phyloP scores from a whole-genome alignment of 192 early-diverging fungal species.

The Rhizophagus sp. region DNA sequence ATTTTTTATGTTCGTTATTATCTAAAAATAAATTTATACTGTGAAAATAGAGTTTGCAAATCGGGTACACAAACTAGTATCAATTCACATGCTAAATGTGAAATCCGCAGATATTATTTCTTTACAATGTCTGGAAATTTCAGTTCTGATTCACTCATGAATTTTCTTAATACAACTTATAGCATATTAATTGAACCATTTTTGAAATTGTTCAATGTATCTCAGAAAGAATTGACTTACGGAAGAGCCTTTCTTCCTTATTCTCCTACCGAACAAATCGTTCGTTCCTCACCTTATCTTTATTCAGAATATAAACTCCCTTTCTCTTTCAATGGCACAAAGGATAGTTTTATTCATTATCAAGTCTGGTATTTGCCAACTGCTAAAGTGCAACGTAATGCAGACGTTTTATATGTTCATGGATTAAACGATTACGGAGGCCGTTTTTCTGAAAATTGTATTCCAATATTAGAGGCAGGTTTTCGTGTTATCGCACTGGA shows the following conservation, averaged over 20 bases:
- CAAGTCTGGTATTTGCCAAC: constrained; percentile 19
- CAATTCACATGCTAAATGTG: too few species aligned
- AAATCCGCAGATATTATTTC: not conserved
- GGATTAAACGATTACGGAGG: constrained; percentile 30
- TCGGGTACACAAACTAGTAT: too few species aligned
- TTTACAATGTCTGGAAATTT: not conserved
- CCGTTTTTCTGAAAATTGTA: constrained; percentile 1
- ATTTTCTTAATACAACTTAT: not conserved
- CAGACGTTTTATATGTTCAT: constrained; percentile 17
- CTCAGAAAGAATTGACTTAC: constrained; percentile 21
- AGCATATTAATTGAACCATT: not conserved
- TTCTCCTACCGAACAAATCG: not conserved
- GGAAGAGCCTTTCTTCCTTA: constrained; percentile 6
- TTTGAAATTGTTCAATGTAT: not conserved
- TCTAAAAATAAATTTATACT: too few species aligned
- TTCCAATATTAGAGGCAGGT: constrained; percentile 13
- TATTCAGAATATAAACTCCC: not conserved
- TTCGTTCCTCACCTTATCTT: constrained; percentile 16
- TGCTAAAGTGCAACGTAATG: constrained; percentile 8
- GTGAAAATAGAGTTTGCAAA: too few species aligned
- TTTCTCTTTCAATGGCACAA: constrained; percentile 5
- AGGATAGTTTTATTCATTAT: constrained; percentile 27
- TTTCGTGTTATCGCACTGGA: constrained; percentile 21
- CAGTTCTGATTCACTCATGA: not conserved
- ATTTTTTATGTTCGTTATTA: too few species aligned